A percentile compares a stretch with the other conserved stretches of the same genome.
Conservation (phyloP, 345 rosid species). For the Euphorbia peplus region DNA sequence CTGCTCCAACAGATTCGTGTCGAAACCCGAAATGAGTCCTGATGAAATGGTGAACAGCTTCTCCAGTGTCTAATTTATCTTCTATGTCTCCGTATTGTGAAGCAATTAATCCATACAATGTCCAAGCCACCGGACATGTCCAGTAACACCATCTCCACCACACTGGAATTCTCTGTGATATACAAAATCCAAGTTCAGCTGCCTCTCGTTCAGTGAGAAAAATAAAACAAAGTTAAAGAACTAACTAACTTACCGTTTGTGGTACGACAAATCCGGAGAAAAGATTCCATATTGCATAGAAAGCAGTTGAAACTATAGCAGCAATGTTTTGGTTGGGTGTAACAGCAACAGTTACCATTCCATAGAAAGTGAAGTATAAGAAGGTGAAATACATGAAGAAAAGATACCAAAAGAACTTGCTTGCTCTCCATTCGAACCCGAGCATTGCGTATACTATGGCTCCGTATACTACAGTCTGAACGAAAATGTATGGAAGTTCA, state of each 20-base stretch:
- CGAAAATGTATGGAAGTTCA: constrained; percentile 50
- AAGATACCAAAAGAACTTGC: constrained; percentile 57
- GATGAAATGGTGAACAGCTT: constrained; percentile 48
- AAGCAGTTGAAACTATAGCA: constrained; percentile 44
- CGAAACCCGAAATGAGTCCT: constrained; percentile 51
- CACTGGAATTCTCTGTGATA: constrained; percentile 47
- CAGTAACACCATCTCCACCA: constrained; percentile 82
- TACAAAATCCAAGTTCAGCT: not conserved
- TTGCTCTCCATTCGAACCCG: constrained; percentile 49
- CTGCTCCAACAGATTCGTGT: constrained; percentile 53
- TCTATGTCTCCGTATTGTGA: constrained; percentile 56
- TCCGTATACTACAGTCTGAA: constrained; percentile 48
- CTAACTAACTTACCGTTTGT: constrained; percentile 42
- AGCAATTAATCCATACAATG: constrained; percentile 49
- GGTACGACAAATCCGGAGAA: constrained; percentile 64
- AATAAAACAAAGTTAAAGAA: not conserved
- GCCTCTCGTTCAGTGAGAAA: not conserved
- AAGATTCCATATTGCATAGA: constrained; percentile 50
- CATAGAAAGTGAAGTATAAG: constrained; percentile 58
- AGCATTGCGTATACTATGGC: constrained; percentile 54
- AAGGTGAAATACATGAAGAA: constrained; percentile 59
- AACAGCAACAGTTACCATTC: constrained; percentile 62
- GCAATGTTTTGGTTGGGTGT: constrained; percentile 60
- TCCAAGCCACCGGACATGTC: constrained; percentile 53
- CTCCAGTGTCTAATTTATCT: constrained; percentile 35